Evolutionary conservation across 495 filamentous ascomycete species (phyloP).

Genomic region (Talaromyces ruber): DNA sequence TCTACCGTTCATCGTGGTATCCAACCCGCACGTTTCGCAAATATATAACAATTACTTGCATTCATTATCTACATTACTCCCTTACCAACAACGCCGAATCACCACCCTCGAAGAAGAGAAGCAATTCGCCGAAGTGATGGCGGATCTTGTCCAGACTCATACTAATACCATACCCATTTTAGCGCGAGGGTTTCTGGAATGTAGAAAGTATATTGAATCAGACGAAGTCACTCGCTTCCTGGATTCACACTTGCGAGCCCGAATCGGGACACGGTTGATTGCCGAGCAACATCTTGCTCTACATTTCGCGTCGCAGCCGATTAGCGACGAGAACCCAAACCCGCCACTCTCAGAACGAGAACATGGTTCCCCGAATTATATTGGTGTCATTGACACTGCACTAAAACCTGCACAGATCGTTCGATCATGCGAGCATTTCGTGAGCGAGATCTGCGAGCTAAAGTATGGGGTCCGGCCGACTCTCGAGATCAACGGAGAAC

Average conservation of each 20-base stretch:
- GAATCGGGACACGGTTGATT: constrained; percentile 89
- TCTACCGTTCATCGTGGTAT: constrained; percentile 94
- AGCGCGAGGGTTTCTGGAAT: constrained; percentile 86
- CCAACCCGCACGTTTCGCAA: constrained; percentile 81
- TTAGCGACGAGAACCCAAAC: constrained; percentile 35
- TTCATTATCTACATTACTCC: constrained; percentile 78
- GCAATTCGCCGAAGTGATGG: constrained; percentile 81
- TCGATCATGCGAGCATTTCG: constrained; percentile 75
- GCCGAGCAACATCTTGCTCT: constrained; percentile 96
- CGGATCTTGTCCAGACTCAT: constrained; percentile 88
- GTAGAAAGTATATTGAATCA: constrained; percentile 73
- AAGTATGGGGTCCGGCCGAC: constrained; percentile 86
- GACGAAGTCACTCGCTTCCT: constrained; percentile 80
- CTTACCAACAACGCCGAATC: constrained; percentile 70
- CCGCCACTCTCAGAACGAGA: constrained; percentile 19
- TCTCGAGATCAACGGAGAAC: constrained; percentile 72
- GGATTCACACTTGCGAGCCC: constrained; percentile 85
- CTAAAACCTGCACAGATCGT: constrained; percentile 74
- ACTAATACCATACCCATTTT: constrained; percentile 89
- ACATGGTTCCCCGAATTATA: constrained; percentile 60
- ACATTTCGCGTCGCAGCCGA: constrained; percentile 72
- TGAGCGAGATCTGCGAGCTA: constrained; percentile 91
- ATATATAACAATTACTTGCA: constrained; percentile 96
- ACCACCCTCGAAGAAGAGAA: constrained; percentile 80
- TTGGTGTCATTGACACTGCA: constrained; percentile 94